Base-by-base conservation (phyloP, 2,329 filamentous ascomycete species). In the Fusarium humuli region DNA sequence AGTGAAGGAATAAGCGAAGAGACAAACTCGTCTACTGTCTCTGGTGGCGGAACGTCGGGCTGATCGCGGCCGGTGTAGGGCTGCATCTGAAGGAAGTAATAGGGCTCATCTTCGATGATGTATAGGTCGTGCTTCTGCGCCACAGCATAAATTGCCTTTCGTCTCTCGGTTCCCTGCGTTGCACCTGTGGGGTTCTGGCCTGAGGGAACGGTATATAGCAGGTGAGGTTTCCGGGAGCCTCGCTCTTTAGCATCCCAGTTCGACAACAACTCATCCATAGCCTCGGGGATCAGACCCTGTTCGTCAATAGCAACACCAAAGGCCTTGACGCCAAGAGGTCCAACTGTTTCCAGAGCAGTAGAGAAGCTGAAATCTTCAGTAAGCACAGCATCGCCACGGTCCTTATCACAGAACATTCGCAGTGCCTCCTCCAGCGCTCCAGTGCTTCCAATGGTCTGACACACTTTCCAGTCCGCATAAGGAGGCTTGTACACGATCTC, bases 301-400 rank as follows among this genome's bases (percentile, higher is more conserved):
- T 80, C 83, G 65, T 90, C 87, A 61, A 89, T 83, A 12, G 75
- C 73, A 16, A 84, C 82, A 13, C 87, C 87, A 60, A 86, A 81
- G 1, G 84, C 81, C 61, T 81, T 82, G 61, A 89, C 77, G 1
- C 86, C 86, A 5, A 90, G 76, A 2, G 87, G 87, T 7, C 76
- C 76, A 6, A 87, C 84, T 3, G 87, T 89, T 80, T 90, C 87
- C 4, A 89, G 81, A 12, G 87, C 87, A 0, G 92, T 92, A 9
- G 92, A 90, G 82, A 98, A 99, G 41, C 93, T 95, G 80, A 95
- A 98, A 77, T 95, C 92, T 80, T 98, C 96, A 11, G 93, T 94
- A 23, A 98, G 81, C 50, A 98, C 83, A 63, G 90, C 88, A 77
- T 98, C 94, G 1, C 90, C 89, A 10, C 92, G 87, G 61, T 89